These are phyloP conservation scores for Fomitopsis betulina DNA, from an alignment of 1,284 basidiomycete genomes.

Conservation along the genomic window DNA sequence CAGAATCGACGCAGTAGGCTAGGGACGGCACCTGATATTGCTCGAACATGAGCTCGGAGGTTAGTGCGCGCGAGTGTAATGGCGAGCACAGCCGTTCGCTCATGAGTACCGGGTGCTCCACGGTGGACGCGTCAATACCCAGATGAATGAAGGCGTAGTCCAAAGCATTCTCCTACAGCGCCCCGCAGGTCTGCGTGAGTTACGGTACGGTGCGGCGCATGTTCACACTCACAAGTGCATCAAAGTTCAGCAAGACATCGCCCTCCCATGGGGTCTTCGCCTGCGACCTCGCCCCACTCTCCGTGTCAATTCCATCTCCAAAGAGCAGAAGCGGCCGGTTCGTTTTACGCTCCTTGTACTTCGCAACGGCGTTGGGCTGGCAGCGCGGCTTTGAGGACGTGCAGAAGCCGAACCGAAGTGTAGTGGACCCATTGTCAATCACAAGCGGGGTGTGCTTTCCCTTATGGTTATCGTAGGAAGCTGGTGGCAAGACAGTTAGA, in stretches of 20 bases:
- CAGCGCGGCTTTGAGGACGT: conserved; percentile 47
- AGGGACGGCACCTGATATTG: conserved; percentile 86
- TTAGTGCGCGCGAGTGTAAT: conserved; percentile 86
- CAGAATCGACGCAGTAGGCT: conserved; percentile 86
- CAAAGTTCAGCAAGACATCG: conserved; percentile 85
- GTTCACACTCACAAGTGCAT: conserved; percentile 71
- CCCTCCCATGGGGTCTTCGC: conserved; percentile 85
- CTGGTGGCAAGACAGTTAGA: conserved; percentile 20
- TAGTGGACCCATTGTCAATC: conserved; percentile 91
- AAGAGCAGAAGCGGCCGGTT: conserved; percentile 81
- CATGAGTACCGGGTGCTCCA: conserved; percentile 93
- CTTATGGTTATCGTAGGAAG: conserved; percentile 32
- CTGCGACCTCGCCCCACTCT: conserved; percentile 77
- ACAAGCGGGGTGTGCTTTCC: conserved; percentile 62
- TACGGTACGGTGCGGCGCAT: not conserved
- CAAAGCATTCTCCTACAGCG: conserved; percentile 84
- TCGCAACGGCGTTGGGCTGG: conserved; percentile 72
- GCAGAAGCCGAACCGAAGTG: conserved; percentile 86
- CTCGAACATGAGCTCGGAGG: conserved; percentile 97
- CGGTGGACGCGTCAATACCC: conserved; percentile 73
- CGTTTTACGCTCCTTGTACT: conserved; percentile 84
- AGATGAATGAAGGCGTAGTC: conserved; percentile 91
- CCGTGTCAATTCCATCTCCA: conserved; percentile 80
- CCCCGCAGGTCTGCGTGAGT: conserved; percentile 17
- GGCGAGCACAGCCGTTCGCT: conserved; percentile 91